Evolutionary conservation across 1,284 basidiomycete species (phyloP).

Genomic region (Cutaneotrichosporon cyanovorans): DNA sequence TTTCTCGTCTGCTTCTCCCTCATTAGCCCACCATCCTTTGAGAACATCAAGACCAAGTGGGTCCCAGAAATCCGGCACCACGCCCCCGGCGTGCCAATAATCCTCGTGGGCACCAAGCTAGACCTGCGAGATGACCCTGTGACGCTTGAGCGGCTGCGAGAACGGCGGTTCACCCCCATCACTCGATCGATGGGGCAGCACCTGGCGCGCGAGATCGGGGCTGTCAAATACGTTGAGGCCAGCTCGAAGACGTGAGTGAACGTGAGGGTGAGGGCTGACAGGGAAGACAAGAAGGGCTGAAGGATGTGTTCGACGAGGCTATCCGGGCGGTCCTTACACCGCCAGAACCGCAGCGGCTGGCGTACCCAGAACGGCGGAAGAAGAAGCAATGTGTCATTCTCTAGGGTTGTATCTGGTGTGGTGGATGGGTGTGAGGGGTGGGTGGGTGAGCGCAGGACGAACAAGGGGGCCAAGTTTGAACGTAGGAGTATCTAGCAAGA

Average conservation of each 20-base stretch:
- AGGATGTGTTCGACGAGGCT: conserved; percentile 91
- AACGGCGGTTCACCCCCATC: conserved; percentile 92
- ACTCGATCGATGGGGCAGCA: conserved; percentile 54
- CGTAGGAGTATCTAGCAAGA: no score
- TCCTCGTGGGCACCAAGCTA: conserved; percentile 95
- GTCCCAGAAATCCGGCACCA: conserved; percentile 95
- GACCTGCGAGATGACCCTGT: conserved; percentile 91
- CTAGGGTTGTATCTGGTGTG: conserved; percentile 9
- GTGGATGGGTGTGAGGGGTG: no score
- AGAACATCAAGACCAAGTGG: conserved; percentile 61
- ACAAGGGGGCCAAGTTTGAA: no score
- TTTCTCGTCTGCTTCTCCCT: conserved; percentile 99
- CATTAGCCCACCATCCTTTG: conserved; percentile 91
- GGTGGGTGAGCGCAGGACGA: no score
- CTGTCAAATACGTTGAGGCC: conserved; percentile 94
- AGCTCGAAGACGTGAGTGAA: conserved; percentile 67
- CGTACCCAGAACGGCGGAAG: conserved; percentile 19
- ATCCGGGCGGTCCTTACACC: conserved; percentile 58
- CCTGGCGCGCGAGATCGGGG: conserved; percentile 77
- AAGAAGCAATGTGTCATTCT: conserved; percentile 46
- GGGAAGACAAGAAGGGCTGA: conserved; percentile 35
- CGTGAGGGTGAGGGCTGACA: no score
- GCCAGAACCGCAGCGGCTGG: conserved; percentile 15
- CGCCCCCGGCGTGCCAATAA: conserved; percentile 76
- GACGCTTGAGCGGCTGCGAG: conserved; percentile 85